Percentiles rank a stretch among this genome's conserved stretches.
These are phyloP conservation scores for Ogataea kodamae DNA, from an alignment of 805 yeast species.

Conservation along the genomic window DNA sequence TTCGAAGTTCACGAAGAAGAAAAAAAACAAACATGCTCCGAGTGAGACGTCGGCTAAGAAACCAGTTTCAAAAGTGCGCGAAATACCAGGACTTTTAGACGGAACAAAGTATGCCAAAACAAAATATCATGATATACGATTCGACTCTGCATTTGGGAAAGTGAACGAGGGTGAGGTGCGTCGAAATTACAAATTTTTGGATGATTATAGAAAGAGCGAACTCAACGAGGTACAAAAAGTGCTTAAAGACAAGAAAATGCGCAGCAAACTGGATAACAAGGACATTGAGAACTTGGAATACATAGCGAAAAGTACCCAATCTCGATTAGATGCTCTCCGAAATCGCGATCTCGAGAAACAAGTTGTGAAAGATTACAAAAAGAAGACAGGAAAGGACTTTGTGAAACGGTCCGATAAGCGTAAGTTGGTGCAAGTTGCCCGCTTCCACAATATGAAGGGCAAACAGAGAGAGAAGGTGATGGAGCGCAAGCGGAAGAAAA, in stretches of 20 bases:
- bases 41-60: slow-evolving; percentile 70
- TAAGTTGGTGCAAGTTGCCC: slow-evolving; percentile 71
- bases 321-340: slow-evolving; percentile 63
- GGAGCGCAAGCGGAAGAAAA: slow-evolving; percentile 85
- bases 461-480: slow-evolving; percentile 74
- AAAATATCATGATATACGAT: slow-evolving; percentile 77
- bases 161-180: slow-evolving; percentile 68
- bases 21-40: slow-evolving; percentile 81
- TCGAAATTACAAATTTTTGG: slow-evolving; percentile 78
- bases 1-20: slow-evolving; percentile 26
- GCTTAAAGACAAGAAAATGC: slow-evolving; percentile 51
- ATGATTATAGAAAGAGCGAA: slow-evolving; percentile 79
- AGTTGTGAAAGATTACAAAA: slow-evolving; percentile 59
- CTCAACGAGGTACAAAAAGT: slow-evolving; percentile 54
- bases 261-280: slow-evolving; percentile 36
- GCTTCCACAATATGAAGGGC: slow-evolving; percentile 69
- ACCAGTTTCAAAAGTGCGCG: slow-evolving; percentile 66
- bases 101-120: slow-evolving; percentile 36
- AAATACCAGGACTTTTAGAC: slow-evolving; percentile 60
- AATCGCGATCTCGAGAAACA: slow-evolving; percentile 71
- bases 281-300: slow-evolving; percentile 54
- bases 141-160: slow-evolving; percentile 85
- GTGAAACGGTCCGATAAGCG: slow-evolving; percentile 69
- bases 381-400: slow-evolving; percentile 51
- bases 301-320: slow-evolving; percentile 58